Evolutionary conservation across 352 stramenopile species (phyloP), one percentile per base, ranked within the genome.

Genomic region (Phytophthora boehmeriae): DNA sequence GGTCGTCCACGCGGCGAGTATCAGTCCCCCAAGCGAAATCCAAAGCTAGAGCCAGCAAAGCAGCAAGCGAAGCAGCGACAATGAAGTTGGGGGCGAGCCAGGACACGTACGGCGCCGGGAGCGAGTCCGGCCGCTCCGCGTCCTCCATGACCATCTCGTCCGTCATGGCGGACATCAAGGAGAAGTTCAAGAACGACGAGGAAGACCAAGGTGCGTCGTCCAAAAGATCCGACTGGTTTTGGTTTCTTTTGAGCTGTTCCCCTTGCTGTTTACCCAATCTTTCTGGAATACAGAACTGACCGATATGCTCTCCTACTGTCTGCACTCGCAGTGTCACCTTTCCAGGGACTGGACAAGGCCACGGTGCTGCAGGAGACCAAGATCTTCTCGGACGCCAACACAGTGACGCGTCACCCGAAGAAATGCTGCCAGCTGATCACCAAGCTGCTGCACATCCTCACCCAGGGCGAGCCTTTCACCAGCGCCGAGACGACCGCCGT

Each of bases 391-490:
- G 97, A 99, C 75, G 90, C 97, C 14, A 96, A 95, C 20, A 97
- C 96, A 27, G 98, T 99, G 25, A 98, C 93, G 51, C 89, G 97
- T 66, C 93, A 98, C 66, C 97, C 97, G 9, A 96, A 97, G 48
- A 98, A 99, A 72, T 99, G 97, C 84, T 99, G 96, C 68, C 96
- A 98, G 72, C 90, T 99, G 49, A 99, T 99, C 80, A 99, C 97
- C 17, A 98, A 99, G 77, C 75, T 99, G 49, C 88, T 99, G 53
- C 97, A 99, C 68, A 90, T 99, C 23, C 81, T 99, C 47, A 98
- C 97, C 27, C 97, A 98, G 61, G 97, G 97, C 14, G 97, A 99
- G 64, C 97, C 93, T 28, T 97, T 99, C 51, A 98, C 89, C 11
- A 95, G 79, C 34, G 90, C 86, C 8, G 97, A 99, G 72, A 98